Base-by-base conservation (phyloP, 345 rosid genomes). In the Pistacia atlantica region DNA sequence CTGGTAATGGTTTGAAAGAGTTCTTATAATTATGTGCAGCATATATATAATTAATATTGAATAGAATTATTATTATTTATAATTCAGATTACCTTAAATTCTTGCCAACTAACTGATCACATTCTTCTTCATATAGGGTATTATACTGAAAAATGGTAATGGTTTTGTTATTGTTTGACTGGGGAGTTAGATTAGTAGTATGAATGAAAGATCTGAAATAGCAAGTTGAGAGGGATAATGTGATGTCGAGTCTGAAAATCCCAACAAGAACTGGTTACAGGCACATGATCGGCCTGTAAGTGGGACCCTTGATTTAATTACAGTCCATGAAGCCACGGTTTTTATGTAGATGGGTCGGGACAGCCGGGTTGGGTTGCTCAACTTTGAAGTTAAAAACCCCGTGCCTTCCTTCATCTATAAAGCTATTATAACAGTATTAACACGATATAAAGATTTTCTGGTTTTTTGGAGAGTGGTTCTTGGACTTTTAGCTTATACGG, bases 221-320 rank as follows among this genome's bases (percentile, higher is more conserved):
- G 46, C 46, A 42, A 42, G 46, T 42, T 54, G 57, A 10, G 25
- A 11, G 33, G 12, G 35, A n/a, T 9, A 59, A 78, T 75, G 82
- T 73, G 72, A 77, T 62, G 54, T 49, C 54, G 17, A 11, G 56
- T 76, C 78, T 74, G 79, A 79, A 85, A 73, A 54, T 73, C 69
- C 80, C 83, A 79, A 76, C 83, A 85, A 70, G 61, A 70, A 46
- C 80, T 81, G 83, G 60, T 68, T 69, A 57, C 35, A 48, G 73
- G 79, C 86, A 83, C 86, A 79, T 81, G 86, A 68, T 61, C n/a
- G 59, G 22, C 79, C 73, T 74, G 73, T 20, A 51, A 8, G 73
- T 72, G 81, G 84, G 85, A 37, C 82, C 80, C n/a, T 16, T 69
- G 33, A 35, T 48, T 14, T 35, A 16, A 54, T 70, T 54, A 55